A percentile compares a stretch with the other conserved stretches of the same genome.
Evolutionary conservation across 2,329 filamentous ascomycete species (phyloP).

Genomic region (Stachybotrys chlorohalonatus): DNA sequence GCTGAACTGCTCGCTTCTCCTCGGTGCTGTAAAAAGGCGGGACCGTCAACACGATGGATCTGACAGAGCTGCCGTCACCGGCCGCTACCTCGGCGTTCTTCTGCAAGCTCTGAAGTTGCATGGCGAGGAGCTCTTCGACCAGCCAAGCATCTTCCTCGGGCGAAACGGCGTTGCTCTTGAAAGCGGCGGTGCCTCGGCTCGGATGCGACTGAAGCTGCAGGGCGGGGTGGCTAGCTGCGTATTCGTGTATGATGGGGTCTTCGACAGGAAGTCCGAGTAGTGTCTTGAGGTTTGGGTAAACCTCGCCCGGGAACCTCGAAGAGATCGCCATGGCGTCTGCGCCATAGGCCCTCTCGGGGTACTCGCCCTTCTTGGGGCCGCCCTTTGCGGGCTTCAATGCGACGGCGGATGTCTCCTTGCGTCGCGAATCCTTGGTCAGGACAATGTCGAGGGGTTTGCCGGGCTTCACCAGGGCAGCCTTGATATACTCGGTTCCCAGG

Average conservation of each 20-base stretch:
- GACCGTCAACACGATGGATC: constrained; percentile 79
- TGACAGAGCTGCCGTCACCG: constrained; percentile 63
- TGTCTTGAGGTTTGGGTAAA: constrained; percentile 89
- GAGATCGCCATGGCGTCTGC: constrained; percentile 83
- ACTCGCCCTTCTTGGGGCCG: constrained; percentile 53
- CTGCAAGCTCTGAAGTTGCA: constrained; percentile 89
- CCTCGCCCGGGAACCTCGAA: constrained; percentile 81
- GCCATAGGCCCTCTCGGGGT: constrained; percentile 86
- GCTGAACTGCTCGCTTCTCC: constrained; percentile 77
- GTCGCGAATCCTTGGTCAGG: constrained; percentile 92
- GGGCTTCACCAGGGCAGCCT: constrained; percentile 90
- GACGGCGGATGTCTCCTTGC: constrained; percentile 86
- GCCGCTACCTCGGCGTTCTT: constrained; percentile 80
- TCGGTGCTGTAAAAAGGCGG: constrained; percentile 85
- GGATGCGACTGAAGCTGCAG: constrained; percentile 56
- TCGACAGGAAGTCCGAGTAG: constrained; percentile 67
- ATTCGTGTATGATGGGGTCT: constrained; percentile 56
- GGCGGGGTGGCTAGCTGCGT: constrained; percentile 68
- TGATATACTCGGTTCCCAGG: constrained; percentile 93
- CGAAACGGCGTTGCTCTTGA: constrained; percentile 64
- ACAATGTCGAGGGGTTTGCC: constrained; percentile 97
- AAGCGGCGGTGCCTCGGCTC: constrained; percentile 61
- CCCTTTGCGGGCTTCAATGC: constrained; percentile 81
- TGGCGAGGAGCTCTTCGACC: constrained; percentile 89
- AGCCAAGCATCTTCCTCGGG: constrained; percentile 58